Base-by-base conservation (phyloP, 495 filamentous ascomycete species). In the Trichoderma virens region DNA sequence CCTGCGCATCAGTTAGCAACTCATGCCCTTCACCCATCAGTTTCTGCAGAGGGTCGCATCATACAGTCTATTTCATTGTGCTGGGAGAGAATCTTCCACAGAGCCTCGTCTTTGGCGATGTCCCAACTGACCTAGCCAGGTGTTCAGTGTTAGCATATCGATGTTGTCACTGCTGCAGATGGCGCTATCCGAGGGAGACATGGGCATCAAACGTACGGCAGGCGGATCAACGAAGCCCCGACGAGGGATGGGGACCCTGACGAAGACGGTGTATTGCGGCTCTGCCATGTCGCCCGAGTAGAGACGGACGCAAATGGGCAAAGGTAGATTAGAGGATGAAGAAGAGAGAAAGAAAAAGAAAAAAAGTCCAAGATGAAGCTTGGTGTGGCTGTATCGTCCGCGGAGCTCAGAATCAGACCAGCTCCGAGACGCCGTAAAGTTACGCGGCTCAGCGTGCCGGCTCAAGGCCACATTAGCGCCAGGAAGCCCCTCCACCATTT, bases 201-300 rank as follows among this genome's bases (percentile, higher is more conserved):
- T 66, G 67, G 67, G 69, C 64, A 60, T 62, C 28, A 43, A 27
- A 74, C 83, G 70, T 81, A 93, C 93, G 60, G 87, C 86, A 8
- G 90, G 89, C 54, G 95, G 94, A 75, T 98, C 94, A 39, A 91
- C 82, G 77, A 98, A 98, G 60, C 90, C 86, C 23, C 89, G 87
- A 65, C 94, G 83, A 18, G 89, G 84, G 73, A 97, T 96, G 11
- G 94, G 94, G 16, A 97, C 81, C 13, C 93, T 85, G 61, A 98
- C 83, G 68, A 96, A 90, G 65, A 93, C 88, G 30, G 90, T 93
- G 65, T 86, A 87, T 66, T 74, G 75, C 31, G 79, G 77, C 54
- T 83, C 79, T 63, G 65, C 54, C 63, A 65, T 65, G n/a, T 30
- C 16, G 35, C 27, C 9, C 2, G 61, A 5, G 61, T 16, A 18